phyloP scores from a whole-genome alignment of 176 grass and related monocot genomes.

The Eremochloa ophiuroides region DNA sequence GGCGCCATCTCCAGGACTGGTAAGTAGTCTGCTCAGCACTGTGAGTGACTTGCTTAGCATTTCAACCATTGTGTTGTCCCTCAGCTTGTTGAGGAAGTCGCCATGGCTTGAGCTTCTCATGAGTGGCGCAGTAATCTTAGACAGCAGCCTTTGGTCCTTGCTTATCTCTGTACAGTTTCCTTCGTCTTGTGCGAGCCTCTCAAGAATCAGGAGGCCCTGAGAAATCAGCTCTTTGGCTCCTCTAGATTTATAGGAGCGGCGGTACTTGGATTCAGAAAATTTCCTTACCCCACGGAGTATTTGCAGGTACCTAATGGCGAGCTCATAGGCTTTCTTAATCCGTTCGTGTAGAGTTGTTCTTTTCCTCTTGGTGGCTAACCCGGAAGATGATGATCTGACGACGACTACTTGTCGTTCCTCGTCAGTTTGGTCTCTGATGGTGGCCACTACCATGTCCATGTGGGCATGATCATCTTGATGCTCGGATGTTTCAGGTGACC shows the following conservation, averaged over 20 bases:
- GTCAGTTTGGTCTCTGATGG: no score
- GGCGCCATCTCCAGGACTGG: not conserved
- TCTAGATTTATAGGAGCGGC: not conserved
- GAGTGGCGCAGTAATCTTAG: not conserved
- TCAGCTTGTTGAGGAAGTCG: not conserved
- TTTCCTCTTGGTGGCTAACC: no score
- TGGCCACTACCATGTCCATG: no score
- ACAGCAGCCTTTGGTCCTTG: not conserved
- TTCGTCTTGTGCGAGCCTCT: not conserved
- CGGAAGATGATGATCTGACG: no score
- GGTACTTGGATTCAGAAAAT: no score
- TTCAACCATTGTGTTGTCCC: not conserved
- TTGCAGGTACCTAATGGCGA: no score
- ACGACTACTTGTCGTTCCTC: no score
- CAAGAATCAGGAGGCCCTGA: conserved; percentile 7
- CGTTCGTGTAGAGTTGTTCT: no score
- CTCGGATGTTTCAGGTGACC: no score
- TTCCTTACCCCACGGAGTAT: no score
- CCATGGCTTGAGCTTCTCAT: not conserved
- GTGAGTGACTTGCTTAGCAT: not conserved
- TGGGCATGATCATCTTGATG: no score
- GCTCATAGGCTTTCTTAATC: no score
- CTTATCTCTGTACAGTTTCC: not conserved
- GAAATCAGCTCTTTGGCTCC: not conserved
- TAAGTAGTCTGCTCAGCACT: not conserved